These are phyloP conservation scores for Backusella tarrabulga DNA, from an alignment of 192 early-diverging fungal species.

Conservation along the genomic window DNA sequence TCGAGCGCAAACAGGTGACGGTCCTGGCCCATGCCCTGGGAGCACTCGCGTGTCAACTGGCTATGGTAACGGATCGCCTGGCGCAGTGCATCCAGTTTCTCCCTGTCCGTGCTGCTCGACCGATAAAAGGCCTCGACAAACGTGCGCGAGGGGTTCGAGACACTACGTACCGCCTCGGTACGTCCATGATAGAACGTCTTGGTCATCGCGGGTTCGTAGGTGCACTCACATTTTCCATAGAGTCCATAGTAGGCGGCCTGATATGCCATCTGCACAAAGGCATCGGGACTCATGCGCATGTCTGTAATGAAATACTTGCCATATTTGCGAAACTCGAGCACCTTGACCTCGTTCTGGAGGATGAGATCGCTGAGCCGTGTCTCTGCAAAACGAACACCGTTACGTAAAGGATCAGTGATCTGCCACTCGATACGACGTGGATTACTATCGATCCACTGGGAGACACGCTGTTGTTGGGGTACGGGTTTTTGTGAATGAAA, in stretches of 20 bases:
- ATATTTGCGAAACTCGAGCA: constrained; percentile 59
- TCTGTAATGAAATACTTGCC: constrained; percentile 34
- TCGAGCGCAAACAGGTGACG: constrained; percentile 84
- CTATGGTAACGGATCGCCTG: constrained; percentile 64
- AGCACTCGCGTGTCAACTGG: constrained; percentile 61
- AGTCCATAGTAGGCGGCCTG: constrained; percentile 80
- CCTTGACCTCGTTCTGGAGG: constrained; percentile 55
- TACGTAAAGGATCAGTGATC: constrained; percentile 28
- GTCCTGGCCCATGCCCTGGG: constrained; percentile 78
- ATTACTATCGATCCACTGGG: constrained; percentile 23
- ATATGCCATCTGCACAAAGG: constrained; percentile 61
- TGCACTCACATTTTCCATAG: constrained; percentile 60
- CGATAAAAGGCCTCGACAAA: constrained; percentile 70
- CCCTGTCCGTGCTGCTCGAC: constrained; percentile 25
- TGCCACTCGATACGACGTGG: constrained; percentile 45
- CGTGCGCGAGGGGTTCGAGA: constrained; percentile 55
- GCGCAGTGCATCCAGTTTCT: constrained; percentile 49
- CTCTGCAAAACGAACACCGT: constrained; percentile 45
- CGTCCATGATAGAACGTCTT: constrained; percentile 75
- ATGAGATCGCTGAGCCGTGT: constrained; percentile 44
- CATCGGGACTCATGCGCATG: constrained; percentile 34
- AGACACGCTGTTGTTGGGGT: background rate
- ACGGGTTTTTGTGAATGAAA: constrained; percentile 29
- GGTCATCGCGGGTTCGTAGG: constrained; percentile 80
- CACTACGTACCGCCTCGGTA: constrained; percentile 77